Conservation (phyloP, 176 grass and related monocot species). For the Stipa capillata region DNA sequence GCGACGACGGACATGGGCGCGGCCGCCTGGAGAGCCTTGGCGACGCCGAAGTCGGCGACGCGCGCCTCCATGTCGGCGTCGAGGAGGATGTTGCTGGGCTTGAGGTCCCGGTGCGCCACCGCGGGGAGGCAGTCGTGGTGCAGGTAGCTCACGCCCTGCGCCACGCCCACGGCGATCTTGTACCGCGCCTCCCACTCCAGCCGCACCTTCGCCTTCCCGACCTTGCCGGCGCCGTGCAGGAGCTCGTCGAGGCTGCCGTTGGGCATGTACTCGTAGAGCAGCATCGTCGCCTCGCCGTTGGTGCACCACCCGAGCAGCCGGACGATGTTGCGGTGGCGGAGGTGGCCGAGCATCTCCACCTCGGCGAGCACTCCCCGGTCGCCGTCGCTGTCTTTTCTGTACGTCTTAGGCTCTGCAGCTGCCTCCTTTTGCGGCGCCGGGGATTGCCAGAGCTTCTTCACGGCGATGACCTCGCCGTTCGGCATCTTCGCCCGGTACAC, state of each 20-base stretch:
- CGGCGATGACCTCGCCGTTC: slow-evolving; percentile 63
- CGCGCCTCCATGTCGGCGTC: slow-evolving; percentile 79
- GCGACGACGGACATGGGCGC: slow-evolving; percentile 72
- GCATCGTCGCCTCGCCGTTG: slow-evolving; percentile 56
- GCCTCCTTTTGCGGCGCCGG: slow-evolving; percentile 39
- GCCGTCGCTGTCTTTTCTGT: neutral
- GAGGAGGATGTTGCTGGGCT: slow-evolving; percentile 94
- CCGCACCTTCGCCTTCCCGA: neutral
- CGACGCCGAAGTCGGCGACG: slow-evolving; percentile 86
- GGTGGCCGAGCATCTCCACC: slow-evolving; percentile 74
- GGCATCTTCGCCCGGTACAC: slow-evolving; percentile 95
- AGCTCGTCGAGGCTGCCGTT: slow-evolving; percentile 92
- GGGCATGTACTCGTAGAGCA: slow-evolving; percentile 97
- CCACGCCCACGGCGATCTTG: slow-evolving; percentile 66
- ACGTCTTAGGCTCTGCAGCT: neutral
- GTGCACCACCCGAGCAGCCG: slow-evolving; percentile 75
- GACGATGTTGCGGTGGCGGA: slow-evolving; percentile 93
- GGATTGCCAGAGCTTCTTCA: slow-evolving; percentile 79
- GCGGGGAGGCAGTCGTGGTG: slow-evolving; percentile 79
- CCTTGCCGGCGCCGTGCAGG: slow-evolving; percentile 12
- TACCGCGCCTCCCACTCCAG: slow-evolving; percentile 63
- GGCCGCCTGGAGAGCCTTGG: slow-evolving; percentile 56
- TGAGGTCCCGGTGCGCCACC: slow-evolving; percentile 86
- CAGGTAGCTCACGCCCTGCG: slow-evolving; percentile 86
- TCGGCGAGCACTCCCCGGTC: slow-evolving; percentile 29